These are phyloP conservation scores for Colletotrichum melonis DNA, from an alignment of 2,329 filamentous ascomycete genomes.

Conservation along the genomic window DNA sequence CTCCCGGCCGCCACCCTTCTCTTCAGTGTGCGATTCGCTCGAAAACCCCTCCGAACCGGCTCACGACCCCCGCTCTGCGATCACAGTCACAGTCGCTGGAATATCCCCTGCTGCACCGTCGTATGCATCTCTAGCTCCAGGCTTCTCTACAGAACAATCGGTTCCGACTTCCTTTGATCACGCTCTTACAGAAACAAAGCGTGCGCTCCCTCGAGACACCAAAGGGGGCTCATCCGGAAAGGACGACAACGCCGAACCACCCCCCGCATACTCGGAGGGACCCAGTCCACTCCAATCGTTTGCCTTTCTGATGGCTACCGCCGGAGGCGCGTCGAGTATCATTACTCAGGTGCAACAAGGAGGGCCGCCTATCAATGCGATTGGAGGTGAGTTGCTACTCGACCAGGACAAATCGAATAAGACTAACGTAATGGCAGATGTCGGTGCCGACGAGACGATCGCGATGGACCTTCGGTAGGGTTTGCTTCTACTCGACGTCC, in stretches of 20 bases:
- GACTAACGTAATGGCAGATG: conserved; percentile 62
- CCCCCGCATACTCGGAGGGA: conserved; percentile 95
- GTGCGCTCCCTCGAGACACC: conserved; percentile 82
- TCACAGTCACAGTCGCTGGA: conserved; percentile 7
- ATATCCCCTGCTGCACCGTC: conserved; percentile 59
- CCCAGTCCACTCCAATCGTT: conserved; percentile 92
- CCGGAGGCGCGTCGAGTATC: conserved; percentile 96
- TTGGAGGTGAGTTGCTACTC: conserved; percentile 75
- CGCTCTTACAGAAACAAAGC: conserved; percentile 80
- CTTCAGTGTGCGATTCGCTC: conserved; percentile 64
- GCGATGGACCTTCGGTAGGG: conserved; percentile 90
- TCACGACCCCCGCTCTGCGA: conserved; percentile 44
- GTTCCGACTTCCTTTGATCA: conserved; percentile 57
- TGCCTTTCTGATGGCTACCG: conserved; percentile 96
- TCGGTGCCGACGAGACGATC: conserved; percentile 92
- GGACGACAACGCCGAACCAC: conserved; percentile 87
- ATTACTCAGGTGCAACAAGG: conserved; percentile 99
- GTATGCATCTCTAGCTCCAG: conserved; percentile 59
- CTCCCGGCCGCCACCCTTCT: conserved; percentile 69
- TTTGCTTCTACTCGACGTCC: neutral
- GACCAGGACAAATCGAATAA: neutral
- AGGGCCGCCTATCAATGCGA: conserved; percentile 86
- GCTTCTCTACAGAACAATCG: conserved; percentile 50
- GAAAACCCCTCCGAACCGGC: conserved; percentile 50
- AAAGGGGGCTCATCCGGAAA: conserved; percentile 83